Conservation (phyloP, 1,139 yeast genomes). For the Taphrina deformans region DNA sequence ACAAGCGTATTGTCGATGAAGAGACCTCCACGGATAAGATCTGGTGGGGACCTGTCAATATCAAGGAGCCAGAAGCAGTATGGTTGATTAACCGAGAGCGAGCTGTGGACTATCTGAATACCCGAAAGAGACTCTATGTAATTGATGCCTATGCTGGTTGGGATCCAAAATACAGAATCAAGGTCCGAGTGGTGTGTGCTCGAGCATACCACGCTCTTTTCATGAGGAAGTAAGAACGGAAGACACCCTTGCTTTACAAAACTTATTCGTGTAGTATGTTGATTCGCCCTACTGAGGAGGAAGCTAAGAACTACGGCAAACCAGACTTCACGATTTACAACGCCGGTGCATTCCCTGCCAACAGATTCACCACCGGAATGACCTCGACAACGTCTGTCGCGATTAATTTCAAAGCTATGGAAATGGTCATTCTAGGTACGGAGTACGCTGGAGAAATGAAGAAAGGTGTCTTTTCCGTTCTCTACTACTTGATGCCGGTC, state of each 20-base stretch:
- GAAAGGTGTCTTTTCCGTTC: slow-evolving; percentile 97
- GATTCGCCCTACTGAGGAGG: slow-evolving; percentile 91
- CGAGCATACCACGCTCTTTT: slow-evolving; percentile 97
- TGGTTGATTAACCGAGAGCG: slow-evolving; percentile 96
- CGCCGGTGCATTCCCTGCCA: slow-evolving; percentile 98
- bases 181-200: slow-evolving; percentile 95
- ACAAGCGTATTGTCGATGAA: slow-evolving; percentile 96
- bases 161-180: slow-evolving; percentile 97
- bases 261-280: too few species aligned
- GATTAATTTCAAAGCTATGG: slow-evolving; percentile 96
- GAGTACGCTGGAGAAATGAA: slow-evolving; percentile 99
- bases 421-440: slow-evolving; percentile 97
- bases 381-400: slow-evolving; percentile 94
- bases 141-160: slow-evolving; percentile 98
- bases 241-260: background rate
- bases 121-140: slow-evolving; percentile 90
- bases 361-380: slow-evolving; percentile 95
- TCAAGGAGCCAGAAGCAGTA: slow-evolving; percentile 88
- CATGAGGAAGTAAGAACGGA: slow-evolving; percentile 65
- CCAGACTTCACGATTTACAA: slow-evolving; percentile 98
- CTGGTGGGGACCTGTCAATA: slow-evolving; percentile 99
- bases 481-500: slow-evolving; percentile 98
- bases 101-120: slow-evolving; percentile 94
- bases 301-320: slow-evolving; percentile 85
- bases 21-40: slow-evolving; percentile 75